Evolutionary conservation across 371 early-diverging fungal genomes (phyloP), one percentile per base, ranked within the genome.

Genomic region (Rozella allomycis): DNA sequence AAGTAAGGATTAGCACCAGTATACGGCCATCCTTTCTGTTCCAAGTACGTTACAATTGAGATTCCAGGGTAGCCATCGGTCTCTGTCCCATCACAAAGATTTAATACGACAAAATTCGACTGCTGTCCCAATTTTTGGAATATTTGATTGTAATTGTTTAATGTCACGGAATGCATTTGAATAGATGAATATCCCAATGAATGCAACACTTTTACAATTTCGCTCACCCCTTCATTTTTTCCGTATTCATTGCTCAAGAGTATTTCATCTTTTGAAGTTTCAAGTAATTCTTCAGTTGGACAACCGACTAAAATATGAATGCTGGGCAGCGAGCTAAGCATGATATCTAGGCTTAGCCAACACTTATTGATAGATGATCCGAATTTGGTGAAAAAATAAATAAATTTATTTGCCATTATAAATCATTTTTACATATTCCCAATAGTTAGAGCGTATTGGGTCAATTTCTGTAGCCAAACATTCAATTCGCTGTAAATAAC

Each of bases 1-100:
- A 34, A 22, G 3, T 26, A 7, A 10, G 26, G 22, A 22, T 26
- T 17, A 10, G 28, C 13, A 16, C 30, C 39, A 10, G 41, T 28
- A 16, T 28, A 28, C 5, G 28, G 8, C 9, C 9, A 12, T 5
- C 14, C n/a, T 5, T 11, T 7, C 5, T 5, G 6, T 6, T 14
- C 28, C 28, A 28, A 12, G 6, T 11, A 5, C 13, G 9, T 28
- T 6, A 28, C 8, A 7, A 28, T 6, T 28, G n/a, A 7, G 5
- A 28, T 12, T 14, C 28, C 28, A 14, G 28, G 28, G 16, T 28
- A 28, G 5, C 28, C 28, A 14, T 28, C 28, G 16, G 28, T 28
- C 16, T 28, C 28, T 12, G 13, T 12, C 13, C 28, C 28, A 28
- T 28, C 28, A 14, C 28, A 28, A 14, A 28, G 28, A 28, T 28